A percentile compares a stretch with the other conserved stretches of the same genome.
phyloP scores from a whole-genome alignment of 257 asterid species.

The Cinchona pubescens region DNA sequence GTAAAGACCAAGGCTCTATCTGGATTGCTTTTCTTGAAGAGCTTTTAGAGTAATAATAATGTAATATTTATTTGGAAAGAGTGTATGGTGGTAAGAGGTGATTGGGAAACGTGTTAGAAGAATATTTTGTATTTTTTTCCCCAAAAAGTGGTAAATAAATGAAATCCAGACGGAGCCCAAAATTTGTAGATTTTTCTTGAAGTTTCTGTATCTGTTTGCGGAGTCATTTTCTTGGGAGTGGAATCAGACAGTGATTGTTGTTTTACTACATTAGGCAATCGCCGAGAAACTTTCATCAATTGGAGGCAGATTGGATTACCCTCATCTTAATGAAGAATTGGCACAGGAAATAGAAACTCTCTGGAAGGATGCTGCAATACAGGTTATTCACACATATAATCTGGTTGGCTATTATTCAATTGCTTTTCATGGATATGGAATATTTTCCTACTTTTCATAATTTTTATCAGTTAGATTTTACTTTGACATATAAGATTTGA shows the following conservation, averaged over 20 bases:
- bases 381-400: constrained; percentile 43
- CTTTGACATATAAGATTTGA: background rate
- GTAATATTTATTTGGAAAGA: too few species aligned
- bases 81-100: too few species aligned
- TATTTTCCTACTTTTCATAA: constrained; percentile 1
- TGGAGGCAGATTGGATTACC: constrained; percentile 80
- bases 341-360: constrained; percentile 71
- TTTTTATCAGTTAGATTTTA: background rate
- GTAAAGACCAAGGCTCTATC: too few species aligned
- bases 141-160: too few species aligned
- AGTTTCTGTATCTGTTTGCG: background rate
- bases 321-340: constrained; percentile 65
- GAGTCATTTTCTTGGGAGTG: background rate
- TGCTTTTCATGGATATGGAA: background rate
- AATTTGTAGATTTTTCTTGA: background rate
- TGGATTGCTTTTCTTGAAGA: too few species aligned
- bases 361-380: constrained; percentile 91
- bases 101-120: too few species aligned
- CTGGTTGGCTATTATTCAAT: constrained; percentile 1
- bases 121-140: too few species aligned
- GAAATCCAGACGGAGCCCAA: too few species aligned
- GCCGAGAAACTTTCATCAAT: constrained; percentile 87
- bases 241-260: background rate
- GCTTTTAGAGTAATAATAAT: too few species aligned
- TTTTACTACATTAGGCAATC: constrained; percentile 52